phyloP scores from a whole-genome alignment of 192 early-diverging fungal species.

The Rhizophagus clarus region DNA sequence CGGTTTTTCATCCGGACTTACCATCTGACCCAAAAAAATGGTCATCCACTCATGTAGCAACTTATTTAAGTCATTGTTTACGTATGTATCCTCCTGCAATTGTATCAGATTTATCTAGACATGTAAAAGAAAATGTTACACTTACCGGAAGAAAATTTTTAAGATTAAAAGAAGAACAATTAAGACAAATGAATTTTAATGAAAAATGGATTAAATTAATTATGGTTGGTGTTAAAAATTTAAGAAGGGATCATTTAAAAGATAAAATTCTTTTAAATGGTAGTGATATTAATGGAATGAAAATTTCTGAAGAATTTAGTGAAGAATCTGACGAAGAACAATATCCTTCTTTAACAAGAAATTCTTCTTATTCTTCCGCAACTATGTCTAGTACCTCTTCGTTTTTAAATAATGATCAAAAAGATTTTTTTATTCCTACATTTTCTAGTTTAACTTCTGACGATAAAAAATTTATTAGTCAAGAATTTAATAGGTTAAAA shows the following conservation, averaged over 20 bases:
- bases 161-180: constrained; percentile 40
- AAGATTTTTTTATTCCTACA: background rate
- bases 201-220: constrained; percentile 45
- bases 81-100: constrained; percentile 39
- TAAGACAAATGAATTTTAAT: constrained; percentile 43
- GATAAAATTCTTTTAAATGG: constrained; percentile 33
- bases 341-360: background rate
- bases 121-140: constrained; percentile 40
- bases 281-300: constrained; percentile 31
- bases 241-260: constrained; percentile 40
- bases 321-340: background rate
- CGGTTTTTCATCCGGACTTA: constrained; percentile 30
- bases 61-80: constrained; percentile 40
- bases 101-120: constrained; percentile 40
- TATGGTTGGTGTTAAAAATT: constrained; percentile 41
- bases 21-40: constrained; percentile 39
- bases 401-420: background rate
- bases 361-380: background rate
- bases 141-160: constrained; percentile 42
- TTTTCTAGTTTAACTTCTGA: background rate
- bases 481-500: background rate
- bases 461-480: background rate
- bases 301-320: background rate
- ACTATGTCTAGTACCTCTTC: background rate
- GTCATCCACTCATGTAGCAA: constrained; percentile 41